Percentiles rank a stretch among this genome's conserved stretches.
Evolutionary conservation across 2,329 filamentous ascomycete species (phyloP).

Genomic region (Stemphylium beticola): DNA sequence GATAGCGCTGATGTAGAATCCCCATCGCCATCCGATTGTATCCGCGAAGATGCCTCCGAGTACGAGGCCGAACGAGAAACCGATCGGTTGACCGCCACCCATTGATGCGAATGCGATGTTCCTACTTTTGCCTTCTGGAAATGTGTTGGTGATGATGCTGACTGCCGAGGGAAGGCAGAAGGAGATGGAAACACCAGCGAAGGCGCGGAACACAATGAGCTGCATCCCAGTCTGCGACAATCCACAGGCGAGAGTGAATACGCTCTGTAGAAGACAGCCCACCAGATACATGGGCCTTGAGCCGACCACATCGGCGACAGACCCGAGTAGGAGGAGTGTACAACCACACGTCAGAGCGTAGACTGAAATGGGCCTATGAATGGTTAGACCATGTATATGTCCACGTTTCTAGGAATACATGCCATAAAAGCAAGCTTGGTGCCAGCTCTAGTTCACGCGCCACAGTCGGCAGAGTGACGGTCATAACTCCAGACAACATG

Average conservation of each 20-base stretch:
- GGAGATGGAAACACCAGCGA: constrained; percentile 55
- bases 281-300: constrained; percentile 55
- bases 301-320: constrained; percentile 60
- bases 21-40: constrained; percentile 53
- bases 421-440: constrained; percentile 39
- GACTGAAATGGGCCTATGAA: constrained; percentile 44
- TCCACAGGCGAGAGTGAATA: constrained; percentile 56
- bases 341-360: constrained; percentile 56
- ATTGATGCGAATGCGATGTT: constrained; percentile 61
- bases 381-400: constrained; percentile 6
- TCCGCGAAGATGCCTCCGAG: constrained; percentile 59
- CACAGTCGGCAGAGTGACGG: constrained; percentile 53
- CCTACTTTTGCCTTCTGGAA: constrained; percentile 55
- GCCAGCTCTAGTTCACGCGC: constrained; percentile 40
- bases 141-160: constrained; percentile 56
- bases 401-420: not conserved
- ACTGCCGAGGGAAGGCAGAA: constrained; percentile 59
- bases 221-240: constrained; percentile 45
- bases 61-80: constrained; percentile 59
- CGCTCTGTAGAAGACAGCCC: constrained; percentile 53
- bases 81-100: constrained; percentile 59
- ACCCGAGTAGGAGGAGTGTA: constrained; percentile 58
- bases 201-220: constrained; percentile 56
- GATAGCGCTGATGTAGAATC: constrained; percentile 57
- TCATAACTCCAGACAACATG: constrained; percentile 48